A percentile compares a stretch with the other conserved stretches of the same genome.
phyloP scores from a whole-genome alignment of 805 yeast species.

The Sugiyamaella marilandica region DNA sequence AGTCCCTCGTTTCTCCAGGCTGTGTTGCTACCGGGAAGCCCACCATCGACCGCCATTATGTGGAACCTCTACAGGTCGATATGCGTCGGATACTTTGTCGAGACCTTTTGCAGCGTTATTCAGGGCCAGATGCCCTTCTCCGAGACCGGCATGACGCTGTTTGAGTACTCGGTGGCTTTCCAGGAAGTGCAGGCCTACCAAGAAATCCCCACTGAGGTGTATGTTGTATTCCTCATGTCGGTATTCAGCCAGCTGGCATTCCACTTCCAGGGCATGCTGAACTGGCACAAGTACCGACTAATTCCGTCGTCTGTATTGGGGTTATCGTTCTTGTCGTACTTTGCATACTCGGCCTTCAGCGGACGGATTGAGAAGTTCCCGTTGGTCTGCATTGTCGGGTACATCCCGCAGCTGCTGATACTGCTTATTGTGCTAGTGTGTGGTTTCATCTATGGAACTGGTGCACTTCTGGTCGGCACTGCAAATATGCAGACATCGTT shows the following conservation, averaged over 20 bases:
- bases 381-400: slow-evolving; percentile 50
- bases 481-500: slow-evolving; percentile 38
- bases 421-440: slow-evolving; percentile 49
- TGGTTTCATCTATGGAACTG: slow-evolving; percentile 48
- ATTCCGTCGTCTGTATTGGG: slow-evolving; percentile 62
- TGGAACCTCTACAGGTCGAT: slow-evolving; percentile 56
- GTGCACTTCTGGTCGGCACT: slow-evolving; percentile 51
- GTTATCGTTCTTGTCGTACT: slow-evolving; percentile 45
- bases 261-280: slow-evolving; percentile 58
- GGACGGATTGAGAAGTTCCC: slow-evolving; percentile 51
- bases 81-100: slow-evolving; percentile 59
- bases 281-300: slow-evolving; percentile 51
- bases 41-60: slow-evolving; percentile 34
- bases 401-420: slow-evolving; percentile 62
- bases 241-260: slow-evolving; percentile 54
- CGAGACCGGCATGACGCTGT: slow-evolving; percentile 65
- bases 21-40: slow-evolving; percentile 2
- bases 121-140: slow-evolving; percentile 53
- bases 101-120: slow-evolving; percentile 57
- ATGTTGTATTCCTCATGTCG: slow-evolving; percentile 51
- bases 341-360: slow-evolving; percentile 37
- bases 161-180: slow-evolving; percentile 71
- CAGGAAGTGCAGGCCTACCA: slow-evolving; percentile 58
- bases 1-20: background rate
- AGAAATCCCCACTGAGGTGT: slow-evolving; percentile 50